Conservation (phyloP, 805 yeast genomes). For the Pichia kluyveri region DNA sequence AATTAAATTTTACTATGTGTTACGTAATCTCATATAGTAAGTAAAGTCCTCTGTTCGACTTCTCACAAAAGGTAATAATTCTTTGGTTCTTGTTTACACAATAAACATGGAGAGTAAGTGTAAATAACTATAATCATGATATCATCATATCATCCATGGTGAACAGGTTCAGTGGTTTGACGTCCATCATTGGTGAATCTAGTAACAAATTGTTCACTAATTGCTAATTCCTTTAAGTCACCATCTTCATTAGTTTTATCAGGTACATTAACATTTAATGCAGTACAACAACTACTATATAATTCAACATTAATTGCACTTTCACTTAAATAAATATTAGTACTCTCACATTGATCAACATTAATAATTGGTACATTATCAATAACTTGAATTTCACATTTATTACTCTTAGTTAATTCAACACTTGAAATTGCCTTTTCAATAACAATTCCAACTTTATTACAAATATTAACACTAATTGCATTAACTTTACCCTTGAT, state of each 20-base stretch:
- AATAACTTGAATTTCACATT: slow-evolving; percentile 77
- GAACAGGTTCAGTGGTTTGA: slow-evolving; percentile 64
- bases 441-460: slow-evolving; percentile 65
- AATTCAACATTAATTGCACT: slow-evolving; percentile 46
- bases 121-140: too few relatives aligned
- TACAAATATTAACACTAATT: slow-evolving; percentile 66
- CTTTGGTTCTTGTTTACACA: too few relatives aligned
- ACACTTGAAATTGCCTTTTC: slow-evolving; percentile 83
- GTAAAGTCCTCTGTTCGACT: too few relatives aligned
- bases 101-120: too few relatives aligned
- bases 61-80: too few relatives aligned
- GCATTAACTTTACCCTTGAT: slow-evolving; percentile 90
- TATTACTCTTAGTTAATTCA: slow-evolving; percentile 73
- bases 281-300: slow-evolving; percentile 76
- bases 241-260: slow-evolving; percentile 46
- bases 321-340: slow-evolving; percentile 47
- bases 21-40: too few relatives aligned
- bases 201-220: slow-evolving; percentile 90
- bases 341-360: slow-evolving; percentile 84
- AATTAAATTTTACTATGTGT: too few relatives aligned
- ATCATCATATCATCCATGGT: slow-evolving; percentile 63
- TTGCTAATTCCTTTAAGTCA: slow-evolving; percentile 72
- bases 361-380: slow-evolving; percentile 79
- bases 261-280: slow-evolving; percentile 74
- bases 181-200: slow-evolving; percentile 44